phyloP scores from a whole-genome alignment of 2,329 filamentous ascomycete genomes.

The Cladophialophora immunda region DNA sequence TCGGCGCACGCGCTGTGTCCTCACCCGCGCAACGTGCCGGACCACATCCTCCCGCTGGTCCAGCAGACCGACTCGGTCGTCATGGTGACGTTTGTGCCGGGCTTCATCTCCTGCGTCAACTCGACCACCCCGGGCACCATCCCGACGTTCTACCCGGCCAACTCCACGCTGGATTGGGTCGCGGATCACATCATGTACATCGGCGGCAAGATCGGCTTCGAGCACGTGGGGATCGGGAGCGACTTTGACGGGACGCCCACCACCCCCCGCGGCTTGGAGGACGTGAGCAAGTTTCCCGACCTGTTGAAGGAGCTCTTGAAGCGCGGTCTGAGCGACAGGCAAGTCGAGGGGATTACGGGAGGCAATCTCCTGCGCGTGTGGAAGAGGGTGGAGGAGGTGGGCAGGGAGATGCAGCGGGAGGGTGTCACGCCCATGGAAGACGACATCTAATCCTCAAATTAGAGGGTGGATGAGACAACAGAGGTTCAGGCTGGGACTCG shows the following conservation, averaged over 20 bases:
- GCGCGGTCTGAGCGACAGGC: constrained; percentile 75
- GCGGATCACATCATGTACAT: constrained; percentile 84
- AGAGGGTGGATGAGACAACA: too few relatives aligned
- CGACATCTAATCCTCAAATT: constrained; percentile 14
- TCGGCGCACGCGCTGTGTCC: constrained; percentile 82
- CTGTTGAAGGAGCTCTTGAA: constrained; percentile 77
- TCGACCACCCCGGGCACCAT: constrained; percentile 62
- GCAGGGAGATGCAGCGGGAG: constrained; percentile 67
- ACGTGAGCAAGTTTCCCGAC: constrained; percentile 83
- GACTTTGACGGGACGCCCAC: constrained; percentile 77
- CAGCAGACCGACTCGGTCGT: constrained; percentile 77
- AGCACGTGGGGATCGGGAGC: constrained; percentile 85
- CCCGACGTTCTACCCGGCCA: constrained; percentile 71
- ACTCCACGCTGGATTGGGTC: constrained; percentile 78
- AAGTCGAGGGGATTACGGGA: constrained; percentile 78
- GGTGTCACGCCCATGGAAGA: constrained; percentile 47
- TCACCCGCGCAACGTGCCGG: constrained; percentile 88
- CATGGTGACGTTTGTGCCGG: constrained; percentile 88
- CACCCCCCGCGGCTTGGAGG: constrained; percentile 78
- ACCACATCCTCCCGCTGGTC: constrained; percentile 79
- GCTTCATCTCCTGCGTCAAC: constrained; percentile 77
- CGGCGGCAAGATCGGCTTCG: constrained; percentile 81
- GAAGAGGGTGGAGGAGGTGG: constrained; percentile 77
- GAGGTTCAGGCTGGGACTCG: too few relatives aligned
- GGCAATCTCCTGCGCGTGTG: constrained; percentile 85